A percentile compares a stretch with the other conserved stretches of the same genome.
These are phyloP conservation scores for Xylariaceae sp. DNA, from an alignment of 2,329 filamentous ascomycete species.

Conservation along the genomic window DNA sequence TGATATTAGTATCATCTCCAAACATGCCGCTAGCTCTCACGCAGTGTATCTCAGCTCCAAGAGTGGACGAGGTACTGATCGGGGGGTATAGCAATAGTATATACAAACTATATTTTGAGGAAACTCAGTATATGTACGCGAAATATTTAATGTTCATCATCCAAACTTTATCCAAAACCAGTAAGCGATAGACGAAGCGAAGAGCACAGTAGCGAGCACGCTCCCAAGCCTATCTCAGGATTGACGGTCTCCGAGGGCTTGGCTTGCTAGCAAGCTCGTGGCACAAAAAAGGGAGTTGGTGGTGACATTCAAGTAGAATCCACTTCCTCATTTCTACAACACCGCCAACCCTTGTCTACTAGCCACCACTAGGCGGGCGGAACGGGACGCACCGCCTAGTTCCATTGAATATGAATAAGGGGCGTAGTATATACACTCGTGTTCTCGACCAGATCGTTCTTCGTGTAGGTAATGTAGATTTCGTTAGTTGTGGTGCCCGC, in stretches of 20 bases:
- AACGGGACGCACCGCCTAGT: background rate
- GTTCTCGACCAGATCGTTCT: conserved; percentile 14
- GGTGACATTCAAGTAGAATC: background rate
- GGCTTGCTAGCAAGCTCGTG: too few species aligned
- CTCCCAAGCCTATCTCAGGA: too few species aligned
- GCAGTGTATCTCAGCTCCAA: too few species aligned
- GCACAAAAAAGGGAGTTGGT: background rate
- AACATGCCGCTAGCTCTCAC: too few species aligned
- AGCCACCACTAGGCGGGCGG: background rate
- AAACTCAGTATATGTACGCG: conserved; percentile 25
- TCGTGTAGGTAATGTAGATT: conserved; percentile 34
- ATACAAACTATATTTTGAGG: background rate
- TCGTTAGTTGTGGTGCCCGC: conserved; percentile 22
- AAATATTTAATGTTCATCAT: background rate
- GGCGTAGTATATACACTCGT: conserved; percentile 22
- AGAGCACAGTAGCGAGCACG: too few species aligned
- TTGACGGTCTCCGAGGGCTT: too few species aligned
- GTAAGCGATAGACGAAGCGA: too few species aligned
- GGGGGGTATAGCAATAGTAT: too few species aligned
- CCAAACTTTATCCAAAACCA: background rate
- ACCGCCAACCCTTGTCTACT: background rate
- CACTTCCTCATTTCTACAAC: background rate
- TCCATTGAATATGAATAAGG: conserved; percentile 29
- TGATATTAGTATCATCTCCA: too few species aligned
- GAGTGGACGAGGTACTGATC: too few species aligned